Conservation (phyloP, 106 monocot species). For the Acorus calamus region DNA sequence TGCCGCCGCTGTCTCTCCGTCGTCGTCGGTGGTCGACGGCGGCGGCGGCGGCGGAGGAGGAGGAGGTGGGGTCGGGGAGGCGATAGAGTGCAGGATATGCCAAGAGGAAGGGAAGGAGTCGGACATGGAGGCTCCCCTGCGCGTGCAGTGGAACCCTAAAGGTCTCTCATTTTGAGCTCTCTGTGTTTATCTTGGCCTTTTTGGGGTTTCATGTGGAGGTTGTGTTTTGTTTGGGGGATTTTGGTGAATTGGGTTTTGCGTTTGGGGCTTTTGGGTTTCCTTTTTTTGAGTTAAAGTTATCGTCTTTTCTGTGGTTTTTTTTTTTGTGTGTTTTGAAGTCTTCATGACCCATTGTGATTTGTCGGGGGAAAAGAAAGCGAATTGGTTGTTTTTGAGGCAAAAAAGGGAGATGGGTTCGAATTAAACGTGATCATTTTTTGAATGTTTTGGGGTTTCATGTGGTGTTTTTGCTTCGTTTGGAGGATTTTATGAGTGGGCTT, state of each 20-base stretch:
- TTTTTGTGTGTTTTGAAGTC: no score
- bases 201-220: background rate
- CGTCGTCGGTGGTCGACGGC: no score
- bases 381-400: no score
- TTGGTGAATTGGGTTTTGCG: no score
- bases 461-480: background rate
- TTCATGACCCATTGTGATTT: no score
- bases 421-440: no score
- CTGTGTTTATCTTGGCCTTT: background rate
- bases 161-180: slow-evolving; percentile 28
- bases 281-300: no score
- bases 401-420: no score
- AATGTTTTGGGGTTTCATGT: background rate
- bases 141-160: slow-evolving; percentile 87
- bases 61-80: background rate
- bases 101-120: slow-evolving; percentile 77
- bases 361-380: no score
- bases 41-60: no score
- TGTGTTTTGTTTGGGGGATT: no score
- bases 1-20: background rate
- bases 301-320: background rate
- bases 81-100: slow-evolving; percentile 65
- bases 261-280: no score
- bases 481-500: background rate
- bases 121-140: slow-evolving; percentile 83